Conservation (phyloP, 176 grass and related monocot genomes). For the Phoenix dactylifera region DNA sequence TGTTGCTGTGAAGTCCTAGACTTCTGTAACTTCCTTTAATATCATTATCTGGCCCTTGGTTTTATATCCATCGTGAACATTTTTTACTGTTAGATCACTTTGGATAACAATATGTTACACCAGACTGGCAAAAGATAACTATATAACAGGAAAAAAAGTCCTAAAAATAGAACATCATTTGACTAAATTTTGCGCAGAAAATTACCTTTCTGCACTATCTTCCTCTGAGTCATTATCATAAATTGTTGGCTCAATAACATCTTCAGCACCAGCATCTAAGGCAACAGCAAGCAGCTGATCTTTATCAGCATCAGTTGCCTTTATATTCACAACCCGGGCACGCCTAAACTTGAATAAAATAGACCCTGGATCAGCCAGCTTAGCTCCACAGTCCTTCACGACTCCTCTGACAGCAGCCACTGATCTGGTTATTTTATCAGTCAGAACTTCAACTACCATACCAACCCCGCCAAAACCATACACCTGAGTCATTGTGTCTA, state of each 20-base stretch:
- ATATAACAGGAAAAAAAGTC: not conserved
- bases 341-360: constrained; percentile 84
- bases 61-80: no score
- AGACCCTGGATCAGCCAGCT: constrained; percentile 90
- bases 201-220: constrained; percentile 64
- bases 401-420: constrained; percentile 60
- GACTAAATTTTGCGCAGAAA: not conserved
- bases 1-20: no score
- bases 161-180: not conserved
- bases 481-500: constrained; percentile 33
- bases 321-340: constrained; percentile 75
- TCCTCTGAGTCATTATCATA: constrained; percentile 47
- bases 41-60: no score
- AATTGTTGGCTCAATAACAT: constrained; percentile 80
- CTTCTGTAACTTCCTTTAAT: no score
- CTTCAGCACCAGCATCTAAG: constrained; percentile 84
- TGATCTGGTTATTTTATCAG: constrained; percentile 99
- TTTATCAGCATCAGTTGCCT: constrained; percentile 67
- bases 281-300: constrained; percentile 65
- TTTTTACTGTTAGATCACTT: no score
- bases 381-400: constrained; percentile 63
- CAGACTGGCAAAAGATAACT: no score
- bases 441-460: constrained; percentile 90
- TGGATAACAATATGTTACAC: no score
- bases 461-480: constrained; percentile 98